Percentiles rank a stretch among this genome's conserved stretches.
Evolutionary conservation across 768 basidiomycete species (phyloP).

Genomic region (Ramaria sp.): DNA sequence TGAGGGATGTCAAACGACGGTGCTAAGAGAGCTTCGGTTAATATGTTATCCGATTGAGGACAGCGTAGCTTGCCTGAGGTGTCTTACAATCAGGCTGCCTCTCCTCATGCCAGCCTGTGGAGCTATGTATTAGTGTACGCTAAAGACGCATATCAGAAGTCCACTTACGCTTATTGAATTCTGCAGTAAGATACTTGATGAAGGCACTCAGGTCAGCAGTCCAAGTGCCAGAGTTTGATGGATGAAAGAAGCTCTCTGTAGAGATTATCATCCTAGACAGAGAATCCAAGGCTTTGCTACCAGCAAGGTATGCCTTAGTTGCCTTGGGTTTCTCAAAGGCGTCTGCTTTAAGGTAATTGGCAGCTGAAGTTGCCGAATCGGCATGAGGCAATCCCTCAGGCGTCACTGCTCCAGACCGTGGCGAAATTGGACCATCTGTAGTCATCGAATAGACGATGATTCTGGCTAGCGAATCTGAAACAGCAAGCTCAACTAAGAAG

Average conservation of each 20-base stretch:
- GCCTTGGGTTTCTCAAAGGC: constrained; percentile 24
- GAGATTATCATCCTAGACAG: constrained; percentile 78
- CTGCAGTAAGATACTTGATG: constrained; percentile 72
- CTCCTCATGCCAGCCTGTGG: constrained; percentile 68
- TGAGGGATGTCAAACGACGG: constrained; percentile 64
- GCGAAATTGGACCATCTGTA: constrained; percentile 44
- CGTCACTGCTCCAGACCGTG: constrained; percentile 54
- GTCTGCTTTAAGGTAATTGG: not conserved
- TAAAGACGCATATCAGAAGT: not conserved
- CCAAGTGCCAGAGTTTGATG: constrained; percentile 78
- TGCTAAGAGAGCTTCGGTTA: constrained; percentile 26
- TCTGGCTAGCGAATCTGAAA: constrained; percentile 62
- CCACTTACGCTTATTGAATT: constrained; percentile 67
- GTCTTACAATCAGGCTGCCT: constrained; percentile 71
- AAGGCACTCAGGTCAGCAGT: constrained; percentile 74
- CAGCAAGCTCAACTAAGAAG: not conserved
- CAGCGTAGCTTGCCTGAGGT: constrained; percentile 34
- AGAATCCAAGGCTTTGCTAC: constrained; percentile 77
- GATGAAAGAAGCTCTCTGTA: constrained; percentile 86
- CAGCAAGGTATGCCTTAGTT: constrained; percentile 47
- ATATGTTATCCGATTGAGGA: not conserved
- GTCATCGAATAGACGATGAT: constrained; percentile 88
- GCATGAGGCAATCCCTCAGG: constrained; percentile 31
- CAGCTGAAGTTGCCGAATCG: not conserved
- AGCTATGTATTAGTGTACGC: not conserved